A percentile compares a stretch with the other conserved stretches of the same genome.
phyloP scores from a whole-genome alignment of 1,139 yeast genomes.

The Dujonia santamariae region DNA sequence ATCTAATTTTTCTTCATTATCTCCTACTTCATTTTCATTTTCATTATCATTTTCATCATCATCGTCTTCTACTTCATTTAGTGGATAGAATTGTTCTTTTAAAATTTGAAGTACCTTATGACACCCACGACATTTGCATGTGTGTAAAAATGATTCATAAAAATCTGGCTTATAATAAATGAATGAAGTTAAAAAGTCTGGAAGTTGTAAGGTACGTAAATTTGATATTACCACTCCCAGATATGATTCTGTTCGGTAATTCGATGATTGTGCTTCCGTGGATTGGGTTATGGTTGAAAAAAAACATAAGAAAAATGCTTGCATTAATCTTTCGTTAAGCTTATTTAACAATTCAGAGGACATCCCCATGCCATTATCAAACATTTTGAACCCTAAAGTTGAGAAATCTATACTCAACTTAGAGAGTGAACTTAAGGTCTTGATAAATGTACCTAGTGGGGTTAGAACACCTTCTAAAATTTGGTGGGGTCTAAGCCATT shows the following conservation, averaged over 20 bases:
- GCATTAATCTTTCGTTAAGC: conserved; percentile 34
- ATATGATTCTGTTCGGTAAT: neutral
- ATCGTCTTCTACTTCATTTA: conserved; percentile 14
- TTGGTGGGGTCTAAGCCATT: conserved; percentile 41
- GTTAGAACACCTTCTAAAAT: conserved; percentile 28
- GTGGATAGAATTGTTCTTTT: conserved; percentile 22
- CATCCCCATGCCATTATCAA: conserved; percentile 31
- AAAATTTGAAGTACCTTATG: conserved; percentile 24
- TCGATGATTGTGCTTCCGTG: neutral
- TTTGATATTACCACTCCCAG: conserved; percentile 11
- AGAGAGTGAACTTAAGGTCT: conserved; percentile 20
- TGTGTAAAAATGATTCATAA: conserved; percentile 33
- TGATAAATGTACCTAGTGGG: conserved; percentile 32
- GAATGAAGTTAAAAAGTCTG: conserved; percentile 39
- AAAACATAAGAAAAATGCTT: conserved; percentile 33
- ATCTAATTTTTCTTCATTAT: conserved; percentile 14
- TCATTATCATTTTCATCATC: conserved; percentile 12
- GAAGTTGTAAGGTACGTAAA: conserved; percentile 28
- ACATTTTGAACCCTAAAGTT: conserved; percentile 41
- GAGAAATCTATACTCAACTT: conserved; percentile 33
- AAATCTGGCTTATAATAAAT: conserved; percentile 39
- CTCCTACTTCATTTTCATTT: conserved; percentile 5
- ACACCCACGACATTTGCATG: conserved; percentile 39
- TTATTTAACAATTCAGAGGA: conserved; percentile 28
- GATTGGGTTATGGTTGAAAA: conserved; percentile 12